These are phyloP conservation scores for Diospyros lotus DNA, from an alignment of 148 eudicot species.

Conservation along the genomic window DNA sequence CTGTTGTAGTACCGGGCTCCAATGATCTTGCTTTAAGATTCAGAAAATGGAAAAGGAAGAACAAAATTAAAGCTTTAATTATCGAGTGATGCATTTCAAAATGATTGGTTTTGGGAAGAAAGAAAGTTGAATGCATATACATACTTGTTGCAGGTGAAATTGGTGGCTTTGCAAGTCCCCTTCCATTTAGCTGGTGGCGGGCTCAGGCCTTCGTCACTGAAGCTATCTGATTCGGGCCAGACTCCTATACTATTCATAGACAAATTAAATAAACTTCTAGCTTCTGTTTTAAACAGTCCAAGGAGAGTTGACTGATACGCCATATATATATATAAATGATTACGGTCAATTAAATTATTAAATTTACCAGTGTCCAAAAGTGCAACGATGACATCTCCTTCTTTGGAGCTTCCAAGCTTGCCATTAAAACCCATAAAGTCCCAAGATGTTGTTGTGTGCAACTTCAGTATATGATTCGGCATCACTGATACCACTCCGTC, in stretches of 20 bases:
- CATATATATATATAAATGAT: no score
- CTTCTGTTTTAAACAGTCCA: no score
- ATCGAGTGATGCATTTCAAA: no score
- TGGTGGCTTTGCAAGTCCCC: constrained; percentile 19
- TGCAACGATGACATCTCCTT: constrained; percentile 5
- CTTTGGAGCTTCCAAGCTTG: not conserved
- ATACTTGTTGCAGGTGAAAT: constrained; percentile 28
- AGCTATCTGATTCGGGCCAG: constrained; percentile 21
- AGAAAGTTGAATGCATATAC: not conserved
- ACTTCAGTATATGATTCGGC: not conserved
- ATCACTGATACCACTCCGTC: constrained; percentile 2
- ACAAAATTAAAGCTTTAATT: not conserved
- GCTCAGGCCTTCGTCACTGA: constrained; percentile 11
- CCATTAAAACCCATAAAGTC: constrained; percentile 1
- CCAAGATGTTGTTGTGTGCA: constrained; percentile 11
- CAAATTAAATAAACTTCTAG: no score
- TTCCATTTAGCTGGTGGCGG: constrained; percentile 23
- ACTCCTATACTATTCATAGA: not conserved
- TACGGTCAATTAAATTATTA: no score
- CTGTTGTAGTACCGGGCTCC: constrained; percentile 21
- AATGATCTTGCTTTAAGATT: constrained; percentile 13
- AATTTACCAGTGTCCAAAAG: constrained; percentile 9
- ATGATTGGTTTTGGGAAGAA: not conserved
- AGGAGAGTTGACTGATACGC: no score
- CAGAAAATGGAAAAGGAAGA: not conserved